phyloP scores from a whole-genome alignment of 2,329 filamentous ascomycete species.

The Scorias spongiosa region DNA sequence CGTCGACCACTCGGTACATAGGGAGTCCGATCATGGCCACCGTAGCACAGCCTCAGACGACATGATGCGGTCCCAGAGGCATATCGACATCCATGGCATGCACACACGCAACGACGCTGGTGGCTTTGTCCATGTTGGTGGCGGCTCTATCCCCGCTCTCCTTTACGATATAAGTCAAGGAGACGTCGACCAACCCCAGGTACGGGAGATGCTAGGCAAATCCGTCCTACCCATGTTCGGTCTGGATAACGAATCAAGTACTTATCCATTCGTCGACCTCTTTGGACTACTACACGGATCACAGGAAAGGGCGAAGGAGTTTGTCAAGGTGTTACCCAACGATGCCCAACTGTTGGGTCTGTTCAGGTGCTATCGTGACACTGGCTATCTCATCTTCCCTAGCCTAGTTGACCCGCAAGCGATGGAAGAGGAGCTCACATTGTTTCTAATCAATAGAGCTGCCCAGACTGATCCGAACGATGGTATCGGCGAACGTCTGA shows the following conservation, averaged over 20 bases:
- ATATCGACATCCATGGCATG: slow-evolving; percentile 38
- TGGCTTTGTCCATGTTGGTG: slow-evolving; percentile 46
- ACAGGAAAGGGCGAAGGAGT: slow-evolving; percentile 39
- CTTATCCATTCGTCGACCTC: slow-evolving; percentile 49
- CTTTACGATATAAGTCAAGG: slow-evolving; percentile 36
- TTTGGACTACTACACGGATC: slow-evolving; percentile 46
- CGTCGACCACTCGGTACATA: neutral
- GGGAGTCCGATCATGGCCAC: neutral
- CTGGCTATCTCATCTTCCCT: slow-evolving; percentile 45
- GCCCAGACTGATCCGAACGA: slow-evolving; percentile 25
- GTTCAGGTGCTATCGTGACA: slow-evolving; percentile 42
- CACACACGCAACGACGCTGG: slow-evolving; percentile 43
- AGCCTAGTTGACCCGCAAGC: slow-evolving; percentile 40
- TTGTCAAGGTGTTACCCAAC: slow-evolving; percentile 43
- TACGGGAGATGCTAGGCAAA: slow-evolving; percentile 43
- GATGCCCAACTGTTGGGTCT: slow-evolving; percentile 44
- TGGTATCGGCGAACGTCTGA: slow-evolving; percentile 37
- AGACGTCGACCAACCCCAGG: slow-evolving; percentile 30
- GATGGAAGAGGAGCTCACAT: slow-evolving; percentile 39
- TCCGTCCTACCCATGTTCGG: slow-evolving; percentile 48
- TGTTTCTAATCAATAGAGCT: slow-evolving; percentile 37
- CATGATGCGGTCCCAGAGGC: slow-evolving; percentile 10
- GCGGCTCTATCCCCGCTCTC: slow-evolving; percentile 46
- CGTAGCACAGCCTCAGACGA: neutral
- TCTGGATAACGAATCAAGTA: slow-evolving; percentile 48